Base-by-base conservation (phyloP, 2,329 filamentous ascomycete genomes). In the Diaporthe longicolla region DNA sequence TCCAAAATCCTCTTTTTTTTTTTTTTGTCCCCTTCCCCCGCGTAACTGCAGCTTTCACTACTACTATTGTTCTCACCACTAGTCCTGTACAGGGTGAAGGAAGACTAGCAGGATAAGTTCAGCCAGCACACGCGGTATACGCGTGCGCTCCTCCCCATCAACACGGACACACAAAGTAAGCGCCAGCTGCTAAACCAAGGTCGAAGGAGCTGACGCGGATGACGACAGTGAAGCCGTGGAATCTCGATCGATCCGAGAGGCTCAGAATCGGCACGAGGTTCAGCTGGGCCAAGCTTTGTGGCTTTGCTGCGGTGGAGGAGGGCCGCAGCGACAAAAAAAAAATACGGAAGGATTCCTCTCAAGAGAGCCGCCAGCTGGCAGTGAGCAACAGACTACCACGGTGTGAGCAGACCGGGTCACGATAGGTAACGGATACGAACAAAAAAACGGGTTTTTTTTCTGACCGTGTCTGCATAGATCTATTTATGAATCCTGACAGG, bases 191-290 rank as follows among this genome's bases (percentile, higher is more conserved):
- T 40, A 52, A 19, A 2, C 8, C 29, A 9, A 3, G 10, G 8
- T 11, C 35, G 35, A 37, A 19, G 21, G 48, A 68, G 63, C 63
- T 68, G 63, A 66, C 63, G 15, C 24, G 26, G 63, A 66, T 66
- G 45, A 66, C 32, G 63, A 35, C 48, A 35, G 32, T 37, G 29
- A 52, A 13, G 32, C 19, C 21, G 24, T 52, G 43, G 43, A 29
- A 32, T 66, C 40, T n/a, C 45, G 43, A n/a, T 37, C 13, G 29
- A 37, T 37, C 48, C 17, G 32, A 52, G 19, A 66, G 63, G 13
- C 15, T 26, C 15, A 24, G 21, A 13, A 19, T 21, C n/a, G 29
- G 29, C 13, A 21, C 29, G 3, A 15, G 19, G 19, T 21, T 54
- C 48, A 68, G 48, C 63, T 26, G 32, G 19, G 15, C 9, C 15